Evolutionary conservation across 2,329 filamentous ascomycete species (phyloP).

Genomic region (Exophiala alcalophila): DNA sequence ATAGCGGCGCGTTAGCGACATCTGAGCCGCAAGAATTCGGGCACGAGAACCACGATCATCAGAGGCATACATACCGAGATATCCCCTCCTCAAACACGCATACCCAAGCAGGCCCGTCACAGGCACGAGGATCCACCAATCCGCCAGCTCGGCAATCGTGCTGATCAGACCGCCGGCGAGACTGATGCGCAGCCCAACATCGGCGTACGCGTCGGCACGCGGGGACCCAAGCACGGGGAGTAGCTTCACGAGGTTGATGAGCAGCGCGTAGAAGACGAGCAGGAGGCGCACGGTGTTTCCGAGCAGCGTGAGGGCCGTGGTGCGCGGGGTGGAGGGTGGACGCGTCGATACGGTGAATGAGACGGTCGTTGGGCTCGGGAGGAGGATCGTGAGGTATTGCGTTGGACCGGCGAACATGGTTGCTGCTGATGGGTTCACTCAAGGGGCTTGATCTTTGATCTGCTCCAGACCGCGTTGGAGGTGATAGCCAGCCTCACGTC

Average conservation of each 20-base stretch:
- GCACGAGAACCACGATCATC: background rate
- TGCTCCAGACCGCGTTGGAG: too few relatives aligned
- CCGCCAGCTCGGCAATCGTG: constrained; percentile 37
- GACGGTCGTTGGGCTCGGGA: constrained; percentile 82
- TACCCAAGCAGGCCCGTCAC: constrained; percentile 43
- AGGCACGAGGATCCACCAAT: constrained; percentile 44
- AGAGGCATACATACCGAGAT: constrained; percentile 47
- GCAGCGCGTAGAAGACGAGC: constrained; percentile 42
- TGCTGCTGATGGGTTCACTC: background rate
- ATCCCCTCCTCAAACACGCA: constrained; percentile 47
- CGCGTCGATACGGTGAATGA: constrained; percentile 88
- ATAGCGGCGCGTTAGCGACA: constrained; percentile 51
- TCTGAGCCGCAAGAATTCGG: constrained; percentile 30
- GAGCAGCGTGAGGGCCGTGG: constrained; percentile 41
- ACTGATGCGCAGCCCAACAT: constrained; percentile 33
- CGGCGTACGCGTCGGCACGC: constrained; percentile 31
- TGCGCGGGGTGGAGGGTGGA: constrained; percentile 49
- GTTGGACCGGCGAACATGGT: constrained; percentile 15
- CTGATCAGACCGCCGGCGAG: constrained; percentile 32
- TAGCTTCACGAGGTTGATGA: constrained; percentile 37
- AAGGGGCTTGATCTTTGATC: constrained; percentile 58
- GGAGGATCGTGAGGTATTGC: constrained; percentile 56
- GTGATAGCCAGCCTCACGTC: too few relatives aligned
- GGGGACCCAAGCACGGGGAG: constrained; percentile 35
- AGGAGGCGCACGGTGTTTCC: constrained; percentile 46